Conservation (phyloP, 2,329 filamentous ascomycete species). For the Colletotrichum costaricense region DNA sequence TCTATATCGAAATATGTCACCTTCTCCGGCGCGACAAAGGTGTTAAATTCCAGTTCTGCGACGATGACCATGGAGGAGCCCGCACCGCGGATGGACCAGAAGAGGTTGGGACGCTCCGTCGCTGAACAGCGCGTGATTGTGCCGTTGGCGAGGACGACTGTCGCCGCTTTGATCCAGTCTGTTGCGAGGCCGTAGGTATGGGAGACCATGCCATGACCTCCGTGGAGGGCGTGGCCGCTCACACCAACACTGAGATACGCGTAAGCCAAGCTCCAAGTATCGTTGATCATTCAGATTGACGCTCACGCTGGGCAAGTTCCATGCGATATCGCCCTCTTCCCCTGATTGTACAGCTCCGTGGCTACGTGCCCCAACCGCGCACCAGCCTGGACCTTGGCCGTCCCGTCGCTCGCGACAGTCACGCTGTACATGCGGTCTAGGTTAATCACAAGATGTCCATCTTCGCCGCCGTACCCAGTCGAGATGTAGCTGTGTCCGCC, state of each 20-base stretch:
- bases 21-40: slow-evolving; percentile 48
- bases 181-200: slow-evolving; percentile 43
- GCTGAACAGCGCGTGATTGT: slow-evolving; percentile 45
- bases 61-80: slow-evolving; percentile 56
- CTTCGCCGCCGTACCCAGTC: slow-evolving; percentile 58
- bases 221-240: slow-evolving; percentile 53
- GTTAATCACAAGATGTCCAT: slow-evolving; percentile 60
- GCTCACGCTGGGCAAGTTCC: slow-evolving; percentile 63
- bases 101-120: slow-evolving; percentile 51
- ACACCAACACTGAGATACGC: slow-evolving; percentile 47
- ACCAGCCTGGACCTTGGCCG: slow-evolving; percentile 59
- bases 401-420: slow-evolving; percentile 50
- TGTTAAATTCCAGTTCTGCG: slow-evolving; percentile 50
- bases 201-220: slow-evolving; percentile 50
- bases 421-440: slow-evolving; percentile 58
- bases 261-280: not conserved
- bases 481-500: slow-evolving; percentile 65
- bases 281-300: not conserved
- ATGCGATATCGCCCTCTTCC: slow-evolving; percentile 56
- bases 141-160: slow-evolving; percentile 50
- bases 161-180: slow-evolving; percentile 49
- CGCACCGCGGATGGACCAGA: slow-evolving; percentile 56
- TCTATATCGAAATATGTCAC: slow-evolving; percentile 41
- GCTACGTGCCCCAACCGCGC: slow-evolving; percentile 61
- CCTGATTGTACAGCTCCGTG: slow-evolving; percentile 50